These are phyloP conservation scores for Lophiostoma macrostomum DNA, from an alignment of 495 filamentous ascomycete species.

Conservation along the genomic window DNA sequence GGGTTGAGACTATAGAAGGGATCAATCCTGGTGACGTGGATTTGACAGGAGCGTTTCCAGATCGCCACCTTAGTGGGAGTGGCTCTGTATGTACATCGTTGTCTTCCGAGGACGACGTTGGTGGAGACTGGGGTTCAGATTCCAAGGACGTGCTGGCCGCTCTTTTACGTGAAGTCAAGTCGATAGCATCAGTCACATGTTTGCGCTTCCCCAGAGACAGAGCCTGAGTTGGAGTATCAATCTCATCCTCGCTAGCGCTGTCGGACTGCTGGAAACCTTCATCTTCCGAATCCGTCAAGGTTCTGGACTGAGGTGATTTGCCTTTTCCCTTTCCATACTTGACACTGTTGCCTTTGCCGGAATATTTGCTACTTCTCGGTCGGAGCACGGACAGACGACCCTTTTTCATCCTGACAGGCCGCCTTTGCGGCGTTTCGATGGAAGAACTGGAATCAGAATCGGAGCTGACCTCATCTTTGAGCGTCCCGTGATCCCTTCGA, in stretches of 20 bases:
- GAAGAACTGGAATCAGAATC: neutral
- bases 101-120: slow-evolving; percentile 3
- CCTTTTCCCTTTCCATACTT: slow-evolving; percentile 22
- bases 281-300: slow-evolving; percentile 13
- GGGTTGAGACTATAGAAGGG: slow-evolving; percentile 43
- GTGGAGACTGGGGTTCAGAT: slow-evolving; percentile 8
- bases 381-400: slow-evolving; percentile 47
- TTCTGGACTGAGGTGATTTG: slow-evolving; percentile 12
- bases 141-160: slow-evolving; percentile 9
- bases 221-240: slow-evolving; percentile 41
- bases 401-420: slow-evolving; percentile 1
- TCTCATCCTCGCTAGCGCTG: slow-evolving; percentile 7
- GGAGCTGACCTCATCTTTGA: slow-evolving; percentile 9
- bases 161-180: slow-evolving; percentile 14
- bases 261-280: slow-evolving; percentile 25
- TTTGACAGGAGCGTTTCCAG: slow-evolving; percentile 28
- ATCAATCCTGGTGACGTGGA: slow-evolving; percentile 3
- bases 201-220: slow-evolving; percentile 47
- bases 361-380: slow-evolving; percentile 49
- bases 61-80: slow-evolving; percentile 40
- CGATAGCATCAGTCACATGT: neutral
- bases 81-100: slow-evolving; percentile 7
- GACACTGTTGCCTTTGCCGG: slow-evolving; percentile 47
- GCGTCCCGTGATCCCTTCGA: slow-evolving; percentile 12
- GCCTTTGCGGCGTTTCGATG: slow-evolving; percentile 7